These are phyloP conservation scores for Globisporangium megalacanthum DNA, from an alignment of 352 stramenopile genomes.

Conservation along the genomic window DNA sequence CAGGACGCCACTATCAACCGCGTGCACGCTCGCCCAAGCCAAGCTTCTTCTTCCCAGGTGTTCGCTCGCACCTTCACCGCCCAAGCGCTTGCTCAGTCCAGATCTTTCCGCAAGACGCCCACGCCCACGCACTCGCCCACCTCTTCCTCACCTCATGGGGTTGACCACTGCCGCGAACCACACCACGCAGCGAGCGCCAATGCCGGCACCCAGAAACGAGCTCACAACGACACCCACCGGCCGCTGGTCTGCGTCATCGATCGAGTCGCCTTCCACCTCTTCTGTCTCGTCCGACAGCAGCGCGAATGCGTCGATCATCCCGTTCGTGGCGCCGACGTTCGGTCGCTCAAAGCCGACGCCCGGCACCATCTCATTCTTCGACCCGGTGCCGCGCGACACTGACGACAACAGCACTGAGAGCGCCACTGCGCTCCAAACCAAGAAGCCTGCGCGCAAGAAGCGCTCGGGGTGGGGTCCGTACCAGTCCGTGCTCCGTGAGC, in stretches of 20 bases:
- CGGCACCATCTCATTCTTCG: conserved; percentile 11
- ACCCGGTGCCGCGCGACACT: conserved; percentile 9
- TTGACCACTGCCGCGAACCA: background rate
- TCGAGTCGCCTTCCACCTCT: background rate
- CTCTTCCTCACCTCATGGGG: conserved; percentile 1
- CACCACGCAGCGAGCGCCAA: background rate
- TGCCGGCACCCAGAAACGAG: background rate
- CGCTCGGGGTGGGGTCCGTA: conserved; percentile 14
- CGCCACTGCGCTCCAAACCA: background rate
- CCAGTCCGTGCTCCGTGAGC: conserved; percentile 20
- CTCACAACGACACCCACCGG: background rate
- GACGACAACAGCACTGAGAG: conserved; percentile 12
- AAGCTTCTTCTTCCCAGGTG: no score
- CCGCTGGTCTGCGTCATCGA: conserved; percentile 2
- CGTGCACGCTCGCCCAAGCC: background rate
- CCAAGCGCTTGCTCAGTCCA: conserved; percentile 23
- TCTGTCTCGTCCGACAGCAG: background rate
- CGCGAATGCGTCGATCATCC: conserved; percentile 4
- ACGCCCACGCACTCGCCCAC: background rate
- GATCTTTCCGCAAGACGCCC: conserved; percentile 16
- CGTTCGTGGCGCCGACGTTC: conserved; percentile 6
- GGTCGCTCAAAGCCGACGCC: background rate
- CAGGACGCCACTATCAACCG: no score
- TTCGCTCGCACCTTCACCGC: conserved; percentile 6
- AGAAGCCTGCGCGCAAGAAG: conserved; percentile 7